These are phyloP conservation scores for Candida bentonensis DNA, from an alignment of 805 yeast genomes.

Conservation along the genomic window DNA sequence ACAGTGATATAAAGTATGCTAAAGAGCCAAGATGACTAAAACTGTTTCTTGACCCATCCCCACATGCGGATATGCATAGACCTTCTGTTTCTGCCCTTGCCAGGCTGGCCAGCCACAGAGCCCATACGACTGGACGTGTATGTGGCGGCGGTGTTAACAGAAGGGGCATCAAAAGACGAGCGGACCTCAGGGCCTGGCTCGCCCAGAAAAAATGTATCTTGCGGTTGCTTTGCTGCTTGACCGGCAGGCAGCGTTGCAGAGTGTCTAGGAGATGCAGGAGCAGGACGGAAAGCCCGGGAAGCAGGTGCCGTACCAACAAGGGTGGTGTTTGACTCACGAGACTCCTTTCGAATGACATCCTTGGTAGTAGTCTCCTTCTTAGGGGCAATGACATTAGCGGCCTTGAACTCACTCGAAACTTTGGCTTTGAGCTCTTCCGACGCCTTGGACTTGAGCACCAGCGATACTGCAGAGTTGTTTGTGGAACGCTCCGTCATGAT, in stretches of 20 bases:
- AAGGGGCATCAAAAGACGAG: slow-evolving; percentile 6
- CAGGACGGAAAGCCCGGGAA: not conserved
- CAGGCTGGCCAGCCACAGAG: not conserved
- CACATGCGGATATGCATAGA: not conserved
- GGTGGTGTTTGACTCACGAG: not conserved
- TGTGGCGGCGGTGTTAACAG: not conserved
- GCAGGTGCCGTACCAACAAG: not conserved
- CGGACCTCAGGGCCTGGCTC: slow-evolving; percentile 21
- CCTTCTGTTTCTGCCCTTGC: not conserved
- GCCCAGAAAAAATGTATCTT: slow-evolving; percentile 9
- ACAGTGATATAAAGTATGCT: not conserved
- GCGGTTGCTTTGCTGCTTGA: not conserved
- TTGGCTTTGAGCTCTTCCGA: slow-evolving; percentile 52
- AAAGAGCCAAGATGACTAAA: not conserved
- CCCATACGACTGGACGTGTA: not conserved
- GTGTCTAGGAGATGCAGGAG: not conserved
- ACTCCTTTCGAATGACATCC: slow-evolving; percentile 16
- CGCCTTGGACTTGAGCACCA: slow-evolving; percentile 1
- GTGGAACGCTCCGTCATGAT: not conserved
- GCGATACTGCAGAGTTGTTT: not conserved
- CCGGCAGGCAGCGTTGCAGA: not conserved
- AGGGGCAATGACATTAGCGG: slow-evolving; percentile 97
- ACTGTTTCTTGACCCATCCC: slow-evolving; percentile 1
- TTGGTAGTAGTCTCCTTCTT: slow-evolving; percentile 84
- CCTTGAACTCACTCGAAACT: slow-evolving; percentile 85